phyloP scores from a whole-genome alignment of 805 yeast genomes.

The Zygosaccharomyces pseudorouxii region DNA sequence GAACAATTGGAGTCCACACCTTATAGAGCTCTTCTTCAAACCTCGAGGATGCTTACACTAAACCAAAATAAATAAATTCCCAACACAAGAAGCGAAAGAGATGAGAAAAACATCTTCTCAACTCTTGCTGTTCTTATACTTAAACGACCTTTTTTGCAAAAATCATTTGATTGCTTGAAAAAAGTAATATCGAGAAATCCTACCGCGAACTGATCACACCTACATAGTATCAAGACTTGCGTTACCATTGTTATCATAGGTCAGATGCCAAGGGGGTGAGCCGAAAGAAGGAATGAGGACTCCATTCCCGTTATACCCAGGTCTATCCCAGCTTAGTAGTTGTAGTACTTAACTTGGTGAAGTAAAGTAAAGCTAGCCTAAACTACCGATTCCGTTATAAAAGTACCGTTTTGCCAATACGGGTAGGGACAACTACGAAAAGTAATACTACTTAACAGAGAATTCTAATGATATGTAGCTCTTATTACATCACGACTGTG shows the following conservation, averaged over 20 bases:
- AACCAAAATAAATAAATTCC: background rate
- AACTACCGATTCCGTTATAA: background rate
- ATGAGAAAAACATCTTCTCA: background rate
- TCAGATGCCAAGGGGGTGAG: background rate
- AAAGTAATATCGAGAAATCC: background rate
- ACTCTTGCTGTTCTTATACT: background rate
- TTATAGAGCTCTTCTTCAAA: background rate
- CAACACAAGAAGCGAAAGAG: background rate
- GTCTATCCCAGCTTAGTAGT: background rate
- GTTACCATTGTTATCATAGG: background rate
- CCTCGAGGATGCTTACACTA: background rate
- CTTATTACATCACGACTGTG: background rate
- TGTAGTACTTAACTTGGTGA: background rate
- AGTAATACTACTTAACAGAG: background rate
- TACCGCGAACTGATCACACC: background rate
- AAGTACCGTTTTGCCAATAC: conserved; percentile 1
- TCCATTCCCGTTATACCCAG: background rate
- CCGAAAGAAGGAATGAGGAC: background rate
- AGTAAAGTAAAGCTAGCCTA: background rate
- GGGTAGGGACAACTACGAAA: conserved; percentile 5
- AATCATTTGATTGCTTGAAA: background rate
- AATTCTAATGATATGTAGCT: background rate
- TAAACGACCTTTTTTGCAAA: background rate
- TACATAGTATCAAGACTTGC: background rate
- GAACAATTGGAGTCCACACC: background rate